These are phyloP conservation scores for Nitzschia putrida DNA, from an alignment of 108 stramenopile genomes.

Conservation along the genomic window DNA sequence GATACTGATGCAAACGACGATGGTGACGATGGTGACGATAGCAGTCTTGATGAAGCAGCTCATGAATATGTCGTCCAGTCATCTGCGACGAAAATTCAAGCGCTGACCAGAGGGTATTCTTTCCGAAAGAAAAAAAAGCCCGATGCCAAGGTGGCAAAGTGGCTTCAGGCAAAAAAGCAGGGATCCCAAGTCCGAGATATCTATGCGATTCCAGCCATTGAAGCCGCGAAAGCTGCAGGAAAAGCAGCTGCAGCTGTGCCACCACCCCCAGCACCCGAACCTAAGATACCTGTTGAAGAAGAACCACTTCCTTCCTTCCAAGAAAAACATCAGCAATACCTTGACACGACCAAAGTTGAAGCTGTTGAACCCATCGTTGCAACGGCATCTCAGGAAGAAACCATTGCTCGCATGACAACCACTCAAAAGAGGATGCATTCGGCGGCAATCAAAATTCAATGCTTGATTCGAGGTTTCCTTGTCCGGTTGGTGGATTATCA, in stretches of 20 bases:
- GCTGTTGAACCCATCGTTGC: neutral
- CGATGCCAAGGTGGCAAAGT: conserved; percentile 7
- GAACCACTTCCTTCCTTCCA: neutral
- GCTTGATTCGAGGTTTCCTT: neutral
- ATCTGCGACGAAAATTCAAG: conserved; percentile 25
- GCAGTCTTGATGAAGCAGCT: neutral
- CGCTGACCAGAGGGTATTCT: conserved; percentile 17
- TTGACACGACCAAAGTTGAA: neutral
- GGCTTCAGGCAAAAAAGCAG: conserved; percentile 5
- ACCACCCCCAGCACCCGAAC: too few species aligned
- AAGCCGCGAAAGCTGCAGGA: too few species aligned
- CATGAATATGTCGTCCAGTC: neutral
- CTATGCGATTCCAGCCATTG: too few species aligned
- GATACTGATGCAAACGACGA: too few species aligned
- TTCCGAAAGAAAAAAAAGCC: conserved; percentile 17
- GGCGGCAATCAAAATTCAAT: conserved; percentile 8
- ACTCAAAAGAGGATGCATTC: conserved; percentile 5
- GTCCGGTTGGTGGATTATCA: conserved; percentile 8
- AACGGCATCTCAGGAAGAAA: neutral
- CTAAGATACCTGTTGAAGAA: neutral
- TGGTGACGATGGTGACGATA: too few species aligned
- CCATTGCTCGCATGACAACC: neutral
- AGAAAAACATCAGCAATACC: neutral
- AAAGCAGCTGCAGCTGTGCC: too few species aligned
- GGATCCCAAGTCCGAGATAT: too few species aligned